These are phyloP conservation scores for Macrophomina pseudophaseolina DNA, from an alignment of 2,329 filamentous ascomycete species.

Conservation along the genomic window DNA sequence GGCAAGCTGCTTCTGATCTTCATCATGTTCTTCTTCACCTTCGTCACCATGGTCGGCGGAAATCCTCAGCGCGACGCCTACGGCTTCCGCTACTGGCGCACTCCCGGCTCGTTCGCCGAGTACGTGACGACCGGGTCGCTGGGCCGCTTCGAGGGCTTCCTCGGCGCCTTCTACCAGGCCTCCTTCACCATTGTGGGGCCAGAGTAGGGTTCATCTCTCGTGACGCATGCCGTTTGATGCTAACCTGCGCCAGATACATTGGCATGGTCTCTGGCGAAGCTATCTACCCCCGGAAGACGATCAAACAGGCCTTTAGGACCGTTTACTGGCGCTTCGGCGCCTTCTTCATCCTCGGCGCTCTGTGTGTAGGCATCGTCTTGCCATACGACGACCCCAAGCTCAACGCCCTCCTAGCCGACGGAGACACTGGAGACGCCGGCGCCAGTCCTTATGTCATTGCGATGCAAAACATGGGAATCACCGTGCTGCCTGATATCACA, in stretches of 20 bases:
- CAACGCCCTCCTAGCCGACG: slow-evolving; percentile 51
- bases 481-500: slow-evolving; percentile 37
- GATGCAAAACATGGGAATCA: slow-evolving; percentile 42
- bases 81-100: slow-evolving; percentile 43
- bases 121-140: slow-evolving; percentile 30
- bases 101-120: slow-evolving; percentile 36
- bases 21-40: slow-evolving; percentile 41
- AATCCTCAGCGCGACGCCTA: slow-evolving; percentile 43
- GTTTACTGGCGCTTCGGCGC: slow-evolving; percentile 53
- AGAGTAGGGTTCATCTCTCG: slow-evolving; percentile 25
- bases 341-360: slow-evolving; percentile 54
- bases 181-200: slow-evolving; percentile 32
- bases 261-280: slow-evolving; percentile 43
- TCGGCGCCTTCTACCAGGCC: slow-evolving; percentile 54
- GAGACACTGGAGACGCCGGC: slow-evolving; percentile 20
- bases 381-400: slow-evolving; percentile 72
- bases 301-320: slow-evolving; percentile 56
- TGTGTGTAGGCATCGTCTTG: slow-evolving; percentile 51
- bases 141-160: slow-evolving; percentile 31
- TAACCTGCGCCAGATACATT: slow-evolving; percentile 21
- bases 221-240: neutral
- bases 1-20: slow-evolving; percentile 47
- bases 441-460: slow-evolving; percentile 36
- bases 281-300: slow-evolving; percentile 38
- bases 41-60: slow-evolving; percentile 44